Percentiles rank a stretch among this genome's conserved stretches.
Evolutionary conservation across 257 asterid genomes (phyloP).

Genomic region (Solanum pennellii): DNA sequence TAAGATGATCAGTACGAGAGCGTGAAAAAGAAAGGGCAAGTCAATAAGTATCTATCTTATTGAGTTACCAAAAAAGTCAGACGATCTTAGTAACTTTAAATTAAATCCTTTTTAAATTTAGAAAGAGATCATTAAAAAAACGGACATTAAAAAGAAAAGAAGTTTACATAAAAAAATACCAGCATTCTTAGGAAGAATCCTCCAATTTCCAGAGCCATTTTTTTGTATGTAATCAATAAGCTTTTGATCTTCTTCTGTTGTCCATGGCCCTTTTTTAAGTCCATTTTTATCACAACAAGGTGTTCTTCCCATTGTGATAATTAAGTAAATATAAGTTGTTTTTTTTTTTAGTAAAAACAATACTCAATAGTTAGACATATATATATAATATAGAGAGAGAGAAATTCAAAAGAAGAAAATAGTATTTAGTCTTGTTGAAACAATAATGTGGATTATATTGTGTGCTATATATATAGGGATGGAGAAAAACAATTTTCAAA

Average conservation of each 20-base stretch:
- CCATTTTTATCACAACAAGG: conserved; percentile 81
- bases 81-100: not conserved
- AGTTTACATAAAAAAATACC: conserved; percentile 13
- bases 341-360: not conserved
- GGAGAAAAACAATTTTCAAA: not conserved
- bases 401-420: not conserved
- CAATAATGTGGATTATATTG: not conserved
- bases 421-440: not conserved
- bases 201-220: conserved; percentile 71
- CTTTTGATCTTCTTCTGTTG: conserved; percentile 67
- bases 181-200: conserved; percentile 72
- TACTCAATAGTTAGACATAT: not conserved
- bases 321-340: not conserved
- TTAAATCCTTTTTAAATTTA: not conserved
- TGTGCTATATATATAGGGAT: conserved; percentile 6
- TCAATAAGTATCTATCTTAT: not conserved
- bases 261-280: conserved; percentile 84
- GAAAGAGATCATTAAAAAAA: too few relatives aligned
- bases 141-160: not conserved
- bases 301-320: conserved; percentile 47
- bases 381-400: not conserved
- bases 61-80: not conserved
- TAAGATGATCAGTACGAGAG: not conserved
- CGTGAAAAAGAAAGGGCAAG: not conserved
- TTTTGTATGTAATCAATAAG: conserved; percentile 51